These are phyloP conservation scores for Decorospora gaudefroyi DNA, from an alignment of 2,329 filamentous ascomycete genomes.

Conservation along the genomic window DNA sequence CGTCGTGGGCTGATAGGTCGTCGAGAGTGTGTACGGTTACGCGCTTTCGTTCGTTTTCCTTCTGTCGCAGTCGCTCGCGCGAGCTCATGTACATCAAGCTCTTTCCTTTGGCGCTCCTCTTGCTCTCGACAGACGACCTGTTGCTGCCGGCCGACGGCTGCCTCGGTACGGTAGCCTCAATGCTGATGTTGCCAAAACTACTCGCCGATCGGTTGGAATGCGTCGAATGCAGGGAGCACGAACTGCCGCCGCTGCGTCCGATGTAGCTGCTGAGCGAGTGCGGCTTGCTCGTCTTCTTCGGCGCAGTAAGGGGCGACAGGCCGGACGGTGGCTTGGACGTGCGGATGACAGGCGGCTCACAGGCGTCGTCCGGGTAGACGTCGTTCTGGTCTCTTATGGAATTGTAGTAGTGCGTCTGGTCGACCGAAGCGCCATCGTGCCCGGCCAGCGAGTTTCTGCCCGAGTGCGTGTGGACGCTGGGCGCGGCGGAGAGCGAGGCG, in stretches of 20 bases:
- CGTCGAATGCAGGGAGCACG: conserved; percentile 43
- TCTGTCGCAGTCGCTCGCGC: conserved; percentile 67
- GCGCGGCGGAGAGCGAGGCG: conserved; percentile 32
- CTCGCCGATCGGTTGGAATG: conserved; percentile 42
- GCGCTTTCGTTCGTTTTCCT: conserved; percentile 65
- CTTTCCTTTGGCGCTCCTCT: conserved; percentile 49
- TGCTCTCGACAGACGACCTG: conserved; percentile 44
- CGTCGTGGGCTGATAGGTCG: conserved; percentile 42
- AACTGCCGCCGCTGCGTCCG: conserved; percentile 48
- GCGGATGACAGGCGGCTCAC: conserved; percentile 71
- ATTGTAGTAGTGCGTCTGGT: conserved; percentile 69
- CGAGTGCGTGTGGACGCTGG: conserved; percentile 34
- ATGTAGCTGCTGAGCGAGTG: conserved; percentile 64
- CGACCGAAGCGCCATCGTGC: conserved; percentile 64
- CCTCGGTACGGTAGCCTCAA: conserved; percentile 41
- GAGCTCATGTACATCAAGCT: conserved; percentile 75
- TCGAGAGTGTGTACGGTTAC: conserved; percentile 51
- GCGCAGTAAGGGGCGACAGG: conserved; percentile 70
- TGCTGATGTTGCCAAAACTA: conserved; percentile 51
- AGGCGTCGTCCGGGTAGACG: conserved; percentile 60
- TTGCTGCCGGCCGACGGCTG: conserved; percentile 37
- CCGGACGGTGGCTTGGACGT: conserved; percentile 82
- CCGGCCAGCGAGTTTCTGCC: conserved; percentile 24
- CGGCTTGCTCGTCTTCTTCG: conserved; percentile 50
- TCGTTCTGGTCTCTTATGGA: conserved; percentile 56